These are phyloP conservation scores for Aaosphaeria pasadenensis DNA, from an alignment of 2,329 filamentous ascomycete genomes.

Conservation along the genomic window DNA sequence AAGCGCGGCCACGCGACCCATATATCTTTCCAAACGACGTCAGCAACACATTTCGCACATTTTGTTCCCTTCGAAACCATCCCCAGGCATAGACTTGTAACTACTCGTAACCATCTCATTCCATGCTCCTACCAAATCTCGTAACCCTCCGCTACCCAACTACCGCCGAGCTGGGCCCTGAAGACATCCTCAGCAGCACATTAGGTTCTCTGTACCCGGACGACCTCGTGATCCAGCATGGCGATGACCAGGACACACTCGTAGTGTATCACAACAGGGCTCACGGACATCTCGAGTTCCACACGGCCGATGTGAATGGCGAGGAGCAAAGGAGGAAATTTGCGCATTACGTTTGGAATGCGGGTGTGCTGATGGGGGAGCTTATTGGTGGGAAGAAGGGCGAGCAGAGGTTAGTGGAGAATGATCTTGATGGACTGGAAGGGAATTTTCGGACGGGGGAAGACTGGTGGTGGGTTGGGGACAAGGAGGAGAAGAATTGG, in stretches of 20 bases:
- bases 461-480: conserved; percentile 30
- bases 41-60: too few relatives aligned
- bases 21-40: too few relatives aligned
- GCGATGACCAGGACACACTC: conserved; percentile 54
- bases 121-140: conserved; percentile 22
- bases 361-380: conserved; percentile 48
- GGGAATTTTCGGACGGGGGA: conserved; percentile 4
- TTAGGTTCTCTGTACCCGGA: conserved; percentile 66
- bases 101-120: neutral
- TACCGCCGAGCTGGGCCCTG: conserved; percentile 41
- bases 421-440: conserved; percentile 12
- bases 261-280: conserved; percentile 56
- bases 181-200: conserved; percentile 59
- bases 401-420: conserved; percentile 3
- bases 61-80: too few relatives aligned
- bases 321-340: conserved; percentile 61
- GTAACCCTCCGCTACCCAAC: conserved; percentile 25
- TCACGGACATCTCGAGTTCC: conserved; percentile 34
- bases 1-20: too few relatives aligned
- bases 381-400: conserved; percentile 32
- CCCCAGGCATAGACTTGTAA: too few relatives aligned
- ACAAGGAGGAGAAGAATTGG: conserved; percentile 37
- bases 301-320: conserved; percentile 44
- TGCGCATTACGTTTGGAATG: conserved; percentile 73
- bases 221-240: conserved; percentile 65